Evolutionary conservation across 2,329 filamentous ascomycete genomes (phyloP), one percentile per base, ranked within the genome.

Genomic region (Whalleya microplaca): DNA sequence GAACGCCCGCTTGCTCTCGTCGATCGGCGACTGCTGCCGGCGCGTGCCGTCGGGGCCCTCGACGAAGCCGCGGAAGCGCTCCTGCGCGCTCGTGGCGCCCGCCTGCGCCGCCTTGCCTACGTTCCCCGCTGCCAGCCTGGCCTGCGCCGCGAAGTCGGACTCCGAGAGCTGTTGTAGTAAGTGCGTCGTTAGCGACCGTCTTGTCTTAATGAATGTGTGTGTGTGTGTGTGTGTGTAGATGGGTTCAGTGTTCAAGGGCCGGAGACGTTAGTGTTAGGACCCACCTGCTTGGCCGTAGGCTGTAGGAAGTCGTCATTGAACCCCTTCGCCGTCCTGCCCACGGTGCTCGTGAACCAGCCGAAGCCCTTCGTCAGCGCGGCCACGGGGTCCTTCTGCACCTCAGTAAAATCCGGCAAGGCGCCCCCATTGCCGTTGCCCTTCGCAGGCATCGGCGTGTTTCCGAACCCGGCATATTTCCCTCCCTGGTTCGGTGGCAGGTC

Each of bases 231-330:
- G n/a, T n/a, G n/a, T n/a, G n/a, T n/a, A n/a, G n/a, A n/a, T n/a
- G n/a, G n/a, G n/a, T n/a, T n/a, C n/a, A n/a, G n/a, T n/a, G 45
- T 29, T 49, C 48, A 45, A 40, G 27, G 29, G 41, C n/a, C 18
- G 40, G 37, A 43, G 9, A 45, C 40, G 29, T 10, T 20, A 46
- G 14, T 32, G 29, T 10, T 20, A 46, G 14, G 42, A 68, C 81
- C 59, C 80, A 92, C 90, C 84, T 92, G 90, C 70, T 91, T 90
- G 59, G 95, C 92, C 23, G 92, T 95, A 9, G 95, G 95, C 75
- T 96, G 92, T 51, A 99, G 91, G 76, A 92, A 97, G 32, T 89
- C 86, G 64, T 95, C 89, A 72, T 97, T 96, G 21, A 97, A 89
- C 16, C 86, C 91, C 80, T 96, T 96, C 40, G 93, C 95, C 63